A percentile compares a stretch with the other conserved stretches of the same genome.
Evolutionary conservation across 345 rosid species (phyloP).

Genomic region (Nasturtium officinale): DNA sequence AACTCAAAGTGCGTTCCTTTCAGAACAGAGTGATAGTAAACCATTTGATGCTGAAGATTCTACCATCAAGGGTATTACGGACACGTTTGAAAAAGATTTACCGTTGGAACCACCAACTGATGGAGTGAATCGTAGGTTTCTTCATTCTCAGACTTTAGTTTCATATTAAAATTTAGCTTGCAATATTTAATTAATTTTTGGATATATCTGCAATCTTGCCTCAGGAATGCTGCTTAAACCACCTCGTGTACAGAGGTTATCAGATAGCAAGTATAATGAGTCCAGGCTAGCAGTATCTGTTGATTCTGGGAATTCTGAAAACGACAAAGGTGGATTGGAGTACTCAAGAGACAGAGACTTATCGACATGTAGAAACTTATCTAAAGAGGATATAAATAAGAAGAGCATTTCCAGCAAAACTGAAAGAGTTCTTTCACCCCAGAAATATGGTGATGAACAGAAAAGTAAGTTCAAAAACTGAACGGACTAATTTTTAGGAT

Average conservation of each 20-base stretch:
- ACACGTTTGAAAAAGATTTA: constrained; percentile 49
- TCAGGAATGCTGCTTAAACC: constrained; percentile 83
- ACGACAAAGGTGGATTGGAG: constrained; percentile 41
- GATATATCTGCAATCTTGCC: constrained; percentile 20
- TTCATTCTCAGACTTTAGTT: constrained; percentile 14
- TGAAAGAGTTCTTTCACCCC: constrained; percentile 48
- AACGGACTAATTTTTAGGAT: not conserved
- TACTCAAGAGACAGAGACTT: constrained; percentile 30
- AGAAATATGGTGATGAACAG: constrained; percentile 47
- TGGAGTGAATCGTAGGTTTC: constrained; percentile 59
- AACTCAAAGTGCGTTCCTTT: constrained; percentile 38
- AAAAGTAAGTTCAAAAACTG: constrained; percentile 51
- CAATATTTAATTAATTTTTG: constrained; percentile 1
- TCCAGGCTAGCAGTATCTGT: constrained; percentile 50
- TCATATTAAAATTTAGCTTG: not conserved
- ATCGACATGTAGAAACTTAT: constrained; percentile 38
- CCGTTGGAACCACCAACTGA: constrained; percentile 49
- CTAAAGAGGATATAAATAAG: constrained; percentile 44
- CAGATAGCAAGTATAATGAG: constrained; percentile 49
- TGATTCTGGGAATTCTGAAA: constrained; percentile 49
- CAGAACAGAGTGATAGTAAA: constrained; percentile 48
- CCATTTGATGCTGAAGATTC: constrained; percentile 49
- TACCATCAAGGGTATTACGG: constrained; percentile 43
- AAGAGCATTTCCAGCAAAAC: constrained; percentile 44
- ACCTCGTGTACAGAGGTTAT: constrained; percentile 59